Evolutionary conservation across 2,329 filamentous ascomycete genomes (phyloP).

Genomic region (Passalora sequoiae): DNA sequence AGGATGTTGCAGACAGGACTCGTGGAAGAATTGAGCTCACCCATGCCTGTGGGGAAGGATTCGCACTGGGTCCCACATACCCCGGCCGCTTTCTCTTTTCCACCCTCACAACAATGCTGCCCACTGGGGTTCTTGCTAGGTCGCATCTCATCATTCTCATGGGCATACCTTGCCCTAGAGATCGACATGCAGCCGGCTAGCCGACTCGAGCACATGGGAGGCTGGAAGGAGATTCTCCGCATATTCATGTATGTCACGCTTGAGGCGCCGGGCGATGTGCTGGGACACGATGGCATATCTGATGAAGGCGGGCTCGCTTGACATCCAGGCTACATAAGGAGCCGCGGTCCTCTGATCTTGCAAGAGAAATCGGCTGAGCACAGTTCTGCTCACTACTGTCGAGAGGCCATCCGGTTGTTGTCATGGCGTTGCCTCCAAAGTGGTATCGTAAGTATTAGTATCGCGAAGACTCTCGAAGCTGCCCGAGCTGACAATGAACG

Average conservation of each 20-base stretch:
- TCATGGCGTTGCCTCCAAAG: constrained; percentile 54
- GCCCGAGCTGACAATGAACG: background rate
- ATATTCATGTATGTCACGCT: background rate
- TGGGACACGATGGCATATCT: constrained; percentile 1
- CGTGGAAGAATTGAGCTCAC: constrained; percentile 7
- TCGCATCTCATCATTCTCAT: too few relatives aligned
- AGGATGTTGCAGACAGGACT: background rate
- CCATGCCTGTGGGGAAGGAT: too few relatives aligned
- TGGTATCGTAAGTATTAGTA: constrained; percentile 47
- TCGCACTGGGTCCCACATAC: too few relatives aligned
- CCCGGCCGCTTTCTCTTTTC: background rate
- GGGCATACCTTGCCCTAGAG: too few relatives aligned
- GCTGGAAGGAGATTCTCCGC: constrained; percentile 3
- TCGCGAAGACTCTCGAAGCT: too few relatives aligned
- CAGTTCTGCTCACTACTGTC: too few relatives aligned
- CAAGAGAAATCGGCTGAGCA: too few relatives aligned
- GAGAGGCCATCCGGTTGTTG: too few relatives aligned
- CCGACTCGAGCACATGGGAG: background rate
- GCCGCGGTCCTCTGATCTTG: too few relatives aligned
- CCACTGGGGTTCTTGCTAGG: too few relatives aligned
- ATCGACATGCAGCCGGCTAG: background rate
- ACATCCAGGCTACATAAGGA: too few relatives aligned
- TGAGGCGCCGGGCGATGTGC: constrained; percentile 5
- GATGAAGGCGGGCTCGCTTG: background rate
- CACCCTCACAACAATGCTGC: background rate